These are phyloP conservation scores for Thraustotheca clavata DNA, from an alignment of 352 stramenopile genomes.

Conservation along the genomic window DNA sequence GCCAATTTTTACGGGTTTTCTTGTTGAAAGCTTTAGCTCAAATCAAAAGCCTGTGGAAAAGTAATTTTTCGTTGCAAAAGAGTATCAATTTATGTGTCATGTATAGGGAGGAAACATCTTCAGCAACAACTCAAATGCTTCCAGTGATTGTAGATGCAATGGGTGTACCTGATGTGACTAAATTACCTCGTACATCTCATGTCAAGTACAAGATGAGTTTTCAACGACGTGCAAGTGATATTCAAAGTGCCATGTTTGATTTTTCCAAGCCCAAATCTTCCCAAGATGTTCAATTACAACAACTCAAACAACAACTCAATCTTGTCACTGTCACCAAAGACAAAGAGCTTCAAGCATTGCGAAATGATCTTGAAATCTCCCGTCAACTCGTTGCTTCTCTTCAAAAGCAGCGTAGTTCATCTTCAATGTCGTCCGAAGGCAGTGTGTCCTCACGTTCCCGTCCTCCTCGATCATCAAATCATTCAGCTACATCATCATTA, in stretches of 20 bases:
- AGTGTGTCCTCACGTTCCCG: background rate
- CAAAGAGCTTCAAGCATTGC: conserved; percentile 2
- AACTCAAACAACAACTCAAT: conserved; percentile 1
- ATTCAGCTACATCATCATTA: too few species aligned
- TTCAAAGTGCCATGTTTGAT: conserved; percentile 79
- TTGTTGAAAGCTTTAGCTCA: conserved; percentile 75
- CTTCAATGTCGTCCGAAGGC: background rate
- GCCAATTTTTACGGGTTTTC: conserved; percentile 79
- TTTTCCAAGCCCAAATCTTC: conserved; percentile 32
- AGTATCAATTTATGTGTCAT: conserved; percentile 12
- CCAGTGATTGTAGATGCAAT: background rate
- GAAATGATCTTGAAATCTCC: background rate
- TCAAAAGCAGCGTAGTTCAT: background rate
- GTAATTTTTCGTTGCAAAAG: conserved; percentile 30
- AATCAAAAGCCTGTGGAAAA: conserved; percentile 64
- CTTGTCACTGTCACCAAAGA: background rate
- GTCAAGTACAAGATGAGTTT: conserved; percentile 67
- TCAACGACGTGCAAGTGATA: conserved; percentile 46
- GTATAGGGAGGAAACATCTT: conserved; percentile 46
- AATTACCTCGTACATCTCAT: conserved; percentile 15
- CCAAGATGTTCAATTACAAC: background rate
- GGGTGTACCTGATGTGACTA: conserved; percentile 1
- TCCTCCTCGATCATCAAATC: too few species aligned
- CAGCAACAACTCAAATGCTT: conserved; percentile 39
- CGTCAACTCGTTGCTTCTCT: background rate